These are phyloP conservation scores for Malus asiatica DNA, from an alignment of 306 rosid species.

Conservation along the genomic window DNA sequence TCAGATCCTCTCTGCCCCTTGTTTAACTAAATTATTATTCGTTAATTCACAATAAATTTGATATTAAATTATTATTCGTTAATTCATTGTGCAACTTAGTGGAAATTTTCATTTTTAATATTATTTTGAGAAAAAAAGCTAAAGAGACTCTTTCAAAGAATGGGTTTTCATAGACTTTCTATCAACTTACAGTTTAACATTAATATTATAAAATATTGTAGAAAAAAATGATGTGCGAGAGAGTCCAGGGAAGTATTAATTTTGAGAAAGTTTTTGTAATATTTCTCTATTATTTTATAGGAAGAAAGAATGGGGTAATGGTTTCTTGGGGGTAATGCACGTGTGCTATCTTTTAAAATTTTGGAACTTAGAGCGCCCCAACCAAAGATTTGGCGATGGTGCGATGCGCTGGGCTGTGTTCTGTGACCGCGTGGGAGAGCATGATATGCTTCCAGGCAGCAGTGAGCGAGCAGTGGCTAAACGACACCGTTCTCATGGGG, in stretches of 20 bases:
- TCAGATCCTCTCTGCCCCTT: too few species aligned
- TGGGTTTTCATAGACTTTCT: fast-evolving
- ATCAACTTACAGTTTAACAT: fast-evolving
- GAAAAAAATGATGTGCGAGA: too few species aligned
- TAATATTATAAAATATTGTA: too few species aligned
- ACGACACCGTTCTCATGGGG: slow-evolving; percentile 22
- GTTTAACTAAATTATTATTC: too few species aligned
- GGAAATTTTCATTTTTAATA: too few species aligned
- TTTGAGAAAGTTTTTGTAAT: too few species aligned
- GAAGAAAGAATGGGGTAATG: neutral
- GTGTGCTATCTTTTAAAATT: slow-evolving; percentile 24
- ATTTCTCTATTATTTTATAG: too few species aligned
- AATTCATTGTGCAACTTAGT: neutral
- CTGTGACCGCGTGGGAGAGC: slow-evolving; percentile 16
- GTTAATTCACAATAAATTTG: neutral
- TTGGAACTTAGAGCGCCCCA: slow-evolving; percentile 26
- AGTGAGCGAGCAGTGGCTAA: neutral
- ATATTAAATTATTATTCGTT: too few species aligned
- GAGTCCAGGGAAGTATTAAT: too few species aligned
- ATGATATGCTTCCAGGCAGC: neutral
- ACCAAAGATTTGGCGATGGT: slow-evolving; percentile 11
- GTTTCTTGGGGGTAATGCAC: slow-evolving; percentile 34
- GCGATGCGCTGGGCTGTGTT: neutral
- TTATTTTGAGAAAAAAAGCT: too few species aligned
- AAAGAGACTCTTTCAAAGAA: too few species aligned